Percentiles rank a stretch among this genome's conserved stretches.
Conservation (phyloP, 164 flowering plant genomes). For the Tinospora cordifolia region DNA sequence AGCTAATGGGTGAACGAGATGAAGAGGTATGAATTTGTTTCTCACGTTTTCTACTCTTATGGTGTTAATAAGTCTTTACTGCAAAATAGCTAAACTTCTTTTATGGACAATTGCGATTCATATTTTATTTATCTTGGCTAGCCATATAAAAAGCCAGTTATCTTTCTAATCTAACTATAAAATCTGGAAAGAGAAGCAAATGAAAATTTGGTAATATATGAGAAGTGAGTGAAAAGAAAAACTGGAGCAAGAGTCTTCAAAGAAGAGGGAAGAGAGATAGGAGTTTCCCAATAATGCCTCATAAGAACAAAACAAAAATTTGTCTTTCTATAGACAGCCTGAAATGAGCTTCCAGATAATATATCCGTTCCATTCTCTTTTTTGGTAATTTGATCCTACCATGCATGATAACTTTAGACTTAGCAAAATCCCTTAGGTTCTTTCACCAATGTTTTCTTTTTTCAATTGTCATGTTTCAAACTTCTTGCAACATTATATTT, state of each 20-base stretch:
- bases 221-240: too few species aligned
- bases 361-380: too few species aligned
- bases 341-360: not conserved
- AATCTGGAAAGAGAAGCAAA: too few species aligned
- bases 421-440: too few species aligned
- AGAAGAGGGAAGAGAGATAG: too few species aligned
- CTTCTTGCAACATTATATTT: not conserved
- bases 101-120: not conserved
- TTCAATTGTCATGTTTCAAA: not conserved
- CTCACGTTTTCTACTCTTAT: not conserved
- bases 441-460: not conserved
- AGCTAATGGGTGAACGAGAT: constrained; percentile 99
- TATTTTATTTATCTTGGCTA: not conserved
- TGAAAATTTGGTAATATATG: too few species aligned
- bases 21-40: constrained; percentile 67
- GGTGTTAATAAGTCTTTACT: not conserved
- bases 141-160: not conserved
- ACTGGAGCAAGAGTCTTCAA: too few species aligned
- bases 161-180: not conserved
- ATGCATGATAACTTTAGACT: too few species aligned
- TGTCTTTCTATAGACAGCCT: not conserved
- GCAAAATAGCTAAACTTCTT: not conserved
- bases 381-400: too few species aligned
- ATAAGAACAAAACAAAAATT: not conserved
- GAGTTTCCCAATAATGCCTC: not conserved